Evolutionary conservation across 768 basidiomycete species (phyloP), one percentile per base, ranked within the genome.

Genomic region (Terana coerulea): DNA sequence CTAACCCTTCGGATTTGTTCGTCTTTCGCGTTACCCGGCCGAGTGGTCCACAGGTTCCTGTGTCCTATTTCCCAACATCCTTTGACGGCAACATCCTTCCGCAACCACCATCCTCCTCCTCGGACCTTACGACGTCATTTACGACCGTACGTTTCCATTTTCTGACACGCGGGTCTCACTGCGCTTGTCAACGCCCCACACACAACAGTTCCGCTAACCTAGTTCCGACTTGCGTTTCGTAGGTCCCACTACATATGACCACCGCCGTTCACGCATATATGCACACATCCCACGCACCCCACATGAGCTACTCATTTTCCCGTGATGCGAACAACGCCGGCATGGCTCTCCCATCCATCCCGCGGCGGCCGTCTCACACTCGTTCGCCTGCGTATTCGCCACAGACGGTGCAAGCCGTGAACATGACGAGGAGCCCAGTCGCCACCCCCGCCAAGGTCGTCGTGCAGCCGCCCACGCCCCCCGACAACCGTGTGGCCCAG

Each of bases 311-410:
- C 59, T 57, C 54, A 35, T 59, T 57, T 60, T 59, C 61, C 35
- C 61, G 61, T 50, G 59, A 65, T 52, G 69, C 79, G 35, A 87
- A 83, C 65, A 66, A 73, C 26, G 81, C 86, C 28, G 75, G 79
- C 2, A 70, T 71, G 7, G 77, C 84, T 49, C 76, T 86, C n/a
- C 84, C 85, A 14, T 70, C 77, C 45, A 73, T 87, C 47, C 83
- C 87, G 31, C 77, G 83, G 47, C 72, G 84, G 42, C 64, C 61
- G 30, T 61, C 71, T 4, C 64, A 30, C 31, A 49, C 67, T 45
- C 58, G 40, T 25, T 66, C 61, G 29, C 52, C 19, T 39, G 54
- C 30, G 30, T 53, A n/a, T 25, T 49, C 43, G 21, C 26, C 46
- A 26, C 34, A 26, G 6, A 51, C 57, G 54, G 57, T 57, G 59